A percentile compares a stretch with the other conserved stretches of the same genome.
Conservation (phyloP, 495 filamentous ascomycete species). For the Penicillium silybi region DNA sequence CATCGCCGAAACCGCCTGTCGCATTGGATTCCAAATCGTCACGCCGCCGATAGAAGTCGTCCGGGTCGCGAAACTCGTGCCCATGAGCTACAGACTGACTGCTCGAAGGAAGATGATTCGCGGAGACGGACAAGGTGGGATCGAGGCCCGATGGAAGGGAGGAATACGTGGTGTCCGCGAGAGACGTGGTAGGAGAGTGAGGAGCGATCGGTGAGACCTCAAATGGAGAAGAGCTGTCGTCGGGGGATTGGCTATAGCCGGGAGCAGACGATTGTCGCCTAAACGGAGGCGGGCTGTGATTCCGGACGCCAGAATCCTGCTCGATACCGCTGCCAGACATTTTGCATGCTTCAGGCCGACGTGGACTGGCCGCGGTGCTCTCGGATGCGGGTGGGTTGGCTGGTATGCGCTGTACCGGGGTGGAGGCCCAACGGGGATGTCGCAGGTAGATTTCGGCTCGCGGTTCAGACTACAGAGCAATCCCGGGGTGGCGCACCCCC, state of each 20-base stretch:
- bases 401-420: constrained; percentile 45
- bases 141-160: constrained; percentile 19
- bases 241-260: constrained; percentile 24
- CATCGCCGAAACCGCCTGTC: constrained; percentile 23
- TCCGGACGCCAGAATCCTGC: constrained; percentile 36
- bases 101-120: constrained; percentile 16
- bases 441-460: constrained; percentile 24
- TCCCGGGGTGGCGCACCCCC: constrained; percentile 39
- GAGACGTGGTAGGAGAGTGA: constrained; percentile 23
- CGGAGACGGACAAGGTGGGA: constrained; percentile 20
- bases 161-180: constrained; percentile 26
- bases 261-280: constrained; percentile 37
- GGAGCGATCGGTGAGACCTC: constrained; percentile 22
- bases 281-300: constrained; percentile 32
- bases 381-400: constrained; percentile 29
- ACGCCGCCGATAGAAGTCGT: constrained; percentile 49
- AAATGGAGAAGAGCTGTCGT: constrained; percentile 20
- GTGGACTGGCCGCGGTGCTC: constrained; percentile 31
- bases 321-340: constrained; percentile 47
- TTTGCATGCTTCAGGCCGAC: constrained; percentile 41
- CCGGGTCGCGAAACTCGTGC: constrained; percentile 46
- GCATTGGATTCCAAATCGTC: constrained; percentile 22
- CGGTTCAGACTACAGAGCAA: constrained; percentile 43
- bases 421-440: constrained; percentile 39
- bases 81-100: constrained; percentile 13